phyloP scores from a whole-genome alignment of 805 yeast species.

The Middelhovenomyces tepae region DNA sequence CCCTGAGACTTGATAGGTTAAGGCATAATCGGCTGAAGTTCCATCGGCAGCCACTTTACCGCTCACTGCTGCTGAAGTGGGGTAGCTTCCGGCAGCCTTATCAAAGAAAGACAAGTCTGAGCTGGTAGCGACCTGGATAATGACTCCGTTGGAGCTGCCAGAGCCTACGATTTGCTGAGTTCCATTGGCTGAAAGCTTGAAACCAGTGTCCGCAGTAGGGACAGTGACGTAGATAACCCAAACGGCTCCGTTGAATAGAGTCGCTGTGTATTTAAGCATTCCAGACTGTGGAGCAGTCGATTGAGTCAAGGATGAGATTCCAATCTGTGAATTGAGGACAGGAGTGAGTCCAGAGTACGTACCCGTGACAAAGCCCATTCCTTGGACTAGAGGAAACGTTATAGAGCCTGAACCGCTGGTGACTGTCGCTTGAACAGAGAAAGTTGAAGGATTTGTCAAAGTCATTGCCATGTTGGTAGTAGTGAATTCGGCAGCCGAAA shows the following conservation, averaged over 20 bases:
- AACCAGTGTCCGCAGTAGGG: constrained; percentile 21
- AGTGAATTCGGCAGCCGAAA: constrained; percentile 45
- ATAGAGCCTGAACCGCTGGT: constrained; percentile 30
- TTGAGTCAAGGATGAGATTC: constrained; percentile 1
- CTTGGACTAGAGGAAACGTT: constrained; percentile 61
- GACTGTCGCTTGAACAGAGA: constrained; percentile 41
- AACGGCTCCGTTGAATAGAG: constrained; percentile 32
- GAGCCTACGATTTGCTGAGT: constrained; percentile 14
- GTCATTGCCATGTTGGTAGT: constrained; percentile 31
- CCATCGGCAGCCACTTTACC: constrained; percentile 41
- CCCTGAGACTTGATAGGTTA: constrained; percentile 44
- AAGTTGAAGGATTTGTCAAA: constrained; percentile 39
- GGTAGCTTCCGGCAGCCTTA: constrained; percentile 61
- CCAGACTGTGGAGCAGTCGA: neutral
- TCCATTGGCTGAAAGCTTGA: constrained; percentile 25
- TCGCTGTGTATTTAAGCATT: constrained; percentile 33
- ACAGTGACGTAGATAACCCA: constrained; percentile 48
- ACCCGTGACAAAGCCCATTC: constrained; percentile 74
- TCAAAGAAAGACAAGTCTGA: constrained; percentile 41
- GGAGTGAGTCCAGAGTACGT: constrained; percentile 37
- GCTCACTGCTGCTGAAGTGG: constrained; percentile 37
- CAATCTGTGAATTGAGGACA: constrained; percentile 1
- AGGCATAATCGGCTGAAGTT: constrained; percentile 37
- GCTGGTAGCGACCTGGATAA: constrained; percentile 46
- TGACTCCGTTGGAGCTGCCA: constrained; percentile 13